Conservation (phyloP, 495 filamentous ascomycete species). For the Clavariopsis aquatica region DNA sequence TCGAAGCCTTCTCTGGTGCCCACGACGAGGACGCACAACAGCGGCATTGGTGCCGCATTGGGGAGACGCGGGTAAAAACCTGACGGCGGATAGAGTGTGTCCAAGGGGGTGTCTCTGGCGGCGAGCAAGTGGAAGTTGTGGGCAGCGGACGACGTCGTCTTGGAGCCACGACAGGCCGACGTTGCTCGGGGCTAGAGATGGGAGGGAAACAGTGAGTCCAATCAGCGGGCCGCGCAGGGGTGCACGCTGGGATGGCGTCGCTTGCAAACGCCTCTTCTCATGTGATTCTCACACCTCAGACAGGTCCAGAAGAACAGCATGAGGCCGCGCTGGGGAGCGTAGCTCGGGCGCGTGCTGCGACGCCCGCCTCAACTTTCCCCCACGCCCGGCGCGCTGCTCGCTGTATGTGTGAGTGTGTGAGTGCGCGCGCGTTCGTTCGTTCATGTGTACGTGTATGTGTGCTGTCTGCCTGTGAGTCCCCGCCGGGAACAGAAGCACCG, state of each 20-base stretch:
- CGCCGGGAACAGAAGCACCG: neutral
- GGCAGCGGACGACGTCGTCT: constrained; percentile 25
- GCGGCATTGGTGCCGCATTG: constrained; percentile 30
- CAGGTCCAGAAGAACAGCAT: constrained; percentile 22
- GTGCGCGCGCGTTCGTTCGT: too few species aligned
- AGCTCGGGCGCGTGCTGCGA: constrained; percentile 35
- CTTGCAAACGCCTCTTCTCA: constrained; percentile 25
- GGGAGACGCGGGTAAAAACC: constrained; percentile 22
- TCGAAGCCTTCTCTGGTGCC: constrained; percentile 31
- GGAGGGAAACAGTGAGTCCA: constrained; percentile 31
- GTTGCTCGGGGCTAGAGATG: constrained; percentile 41
- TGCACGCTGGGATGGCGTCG: constrained; percentile 27
- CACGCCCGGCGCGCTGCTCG: too few species aligned
- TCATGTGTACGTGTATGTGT: too few species aligned
- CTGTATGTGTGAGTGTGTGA: too few species aligned
- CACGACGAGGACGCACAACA: constrained; percentile 25
- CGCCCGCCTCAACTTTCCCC: neutral
- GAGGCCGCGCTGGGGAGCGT: constrained; percentile 2
- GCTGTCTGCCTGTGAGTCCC: neutral
- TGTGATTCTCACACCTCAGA: constrained; percentile 28
- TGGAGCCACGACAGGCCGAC: constrained; percentile 40
- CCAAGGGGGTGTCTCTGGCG: constrained; percentile 26
- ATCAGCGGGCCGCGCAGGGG: constrained; percentile 29
- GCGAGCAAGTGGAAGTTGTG: constrained; percentile 28
- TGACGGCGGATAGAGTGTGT: constrained; percentile 24